Evolutionary conservation across 1,139 yeast species (phyloP), one percentile per base, ranked within the genome.

Genomic region (Candida sp.): DNA sequence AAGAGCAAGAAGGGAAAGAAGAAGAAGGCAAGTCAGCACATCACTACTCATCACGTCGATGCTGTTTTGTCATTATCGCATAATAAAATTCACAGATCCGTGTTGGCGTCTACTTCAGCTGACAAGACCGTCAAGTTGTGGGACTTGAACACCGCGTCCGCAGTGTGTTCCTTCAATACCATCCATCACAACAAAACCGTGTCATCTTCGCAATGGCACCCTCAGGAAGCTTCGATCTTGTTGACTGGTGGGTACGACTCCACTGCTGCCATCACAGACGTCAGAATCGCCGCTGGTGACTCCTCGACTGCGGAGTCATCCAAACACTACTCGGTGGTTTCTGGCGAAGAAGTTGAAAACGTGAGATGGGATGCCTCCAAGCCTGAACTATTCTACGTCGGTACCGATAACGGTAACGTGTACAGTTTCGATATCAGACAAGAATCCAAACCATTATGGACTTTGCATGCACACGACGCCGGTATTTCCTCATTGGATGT

Each of bases 241-340:
- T 78, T 94, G 55, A 88, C 97, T 25, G 98, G 97, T 65, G 98
- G 99, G 55, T 96, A 93, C 67, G 98, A 94, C 68, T 83, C 91
- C 30, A 77, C 83, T 46, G 88, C 87, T 43, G 91, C 90, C 41
- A 77, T 94, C 17, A 76, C 90, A 17, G 99, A 96, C 74, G 91
- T 94, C 47, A 83, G 98, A 67, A 83, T 90, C 39, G 35, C 47
- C 5, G 37, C 47, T n/a, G 89, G 88, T 53, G 83, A 78, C 32
- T 43, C 46, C 4, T 7, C 44, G 25, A 17, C 39, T 22, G 56
- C 72, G 2, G 72, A 77, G 51, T 79, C 84, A 80, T 81, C 87
- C 49, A 86, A 85, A 62, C 78, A 84, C 50, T 86, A 84, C 73
- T 79, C 81, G 61, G 85, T 88, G 41, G 82, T 84, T 38, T 48